A percentile compares a stretch with the other conserved stretches of the same genome.
phyloP scores from a whole-genome alignment of 768 basidiomycete genomes.

The Suillus subluteus region DNA sequence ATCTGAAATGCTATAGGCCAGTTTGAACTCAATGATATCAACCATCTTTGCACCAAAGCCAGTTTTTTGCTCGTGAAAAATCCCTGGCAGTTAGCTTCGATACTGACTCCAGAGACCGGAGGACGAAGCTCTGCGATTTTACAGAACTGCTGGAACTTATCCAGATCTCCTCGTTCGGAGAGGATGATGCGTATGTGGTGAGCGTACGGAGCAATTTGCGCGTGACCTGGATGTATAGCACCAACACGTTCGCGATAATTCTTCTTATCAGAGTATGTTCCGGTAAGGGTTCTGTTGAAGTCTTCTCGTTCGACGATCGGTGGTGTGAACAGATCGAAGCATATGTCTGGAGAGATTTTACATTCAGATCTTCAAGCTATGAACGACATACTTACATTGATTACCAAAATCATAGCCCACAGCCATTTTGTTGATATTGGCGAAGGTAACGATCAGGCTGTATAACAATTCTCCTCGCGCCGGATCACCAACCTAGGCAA shows the following conservation, averaged over 20 bases:
- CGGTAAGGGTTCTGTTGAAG: slow-evolving; percentile 56
- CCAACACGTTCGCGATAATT: slow-evolving; percentile 63
- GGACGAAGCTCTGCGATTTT: slow-evolving; percentile 47
- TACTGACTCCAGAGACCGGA: slow-evolving; percentile 36
- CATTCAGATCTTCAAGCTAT: slow-evolving; percentile 15
- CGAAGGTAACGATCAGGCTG: slow-evolving; percentile 57
- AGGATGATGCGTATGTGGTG: slow-evolving; percentile 70
- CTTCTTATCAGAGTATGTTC: slow-evolving; percentile 36
- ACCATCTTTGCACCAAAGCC: slow-evolving; percentile 44
- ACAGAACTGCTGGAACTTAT: slow-evolving; percentile 59
- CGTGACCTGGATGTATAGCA: slow-evolving; percentile 61
- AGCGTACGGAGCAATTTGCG: slow-evolving; percentile 65
- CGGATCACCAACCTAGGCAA: slow-evolving; percentile 59
- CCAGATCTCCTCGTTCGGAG: slow-evolving; percentile 44
- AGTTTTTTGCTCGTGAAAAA: slow-evolving; percentile 59
- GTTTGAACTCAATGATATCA: slow-evolving; percentile 44
- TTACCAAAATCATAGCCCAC: slow-evolving; percentile 62
- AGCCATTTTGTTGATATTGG: slow-evolving; percentile 61
- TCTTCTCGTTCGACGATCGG: slow-evolving; percentile 64
- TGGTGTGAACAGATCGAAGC: slow-evolving; percentile 69
- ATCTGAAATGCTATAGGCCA: slow-evolving; percentile 81
- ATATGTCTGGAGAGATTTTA: slow-evolving; percentile 50
- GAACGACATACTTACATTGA: slow-evolving; percentile 53
- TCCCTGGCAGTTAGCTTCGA: slow-evolving; percentile 51
- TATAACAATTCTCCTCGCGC: slow-evolving; percentile 52